Evolutionary conservation across 2,329 filamentous ascomycete genomes (phyloP), one percentile per base, ranked within the genome.

Genomic region (Clonostachys solani): DNA sequence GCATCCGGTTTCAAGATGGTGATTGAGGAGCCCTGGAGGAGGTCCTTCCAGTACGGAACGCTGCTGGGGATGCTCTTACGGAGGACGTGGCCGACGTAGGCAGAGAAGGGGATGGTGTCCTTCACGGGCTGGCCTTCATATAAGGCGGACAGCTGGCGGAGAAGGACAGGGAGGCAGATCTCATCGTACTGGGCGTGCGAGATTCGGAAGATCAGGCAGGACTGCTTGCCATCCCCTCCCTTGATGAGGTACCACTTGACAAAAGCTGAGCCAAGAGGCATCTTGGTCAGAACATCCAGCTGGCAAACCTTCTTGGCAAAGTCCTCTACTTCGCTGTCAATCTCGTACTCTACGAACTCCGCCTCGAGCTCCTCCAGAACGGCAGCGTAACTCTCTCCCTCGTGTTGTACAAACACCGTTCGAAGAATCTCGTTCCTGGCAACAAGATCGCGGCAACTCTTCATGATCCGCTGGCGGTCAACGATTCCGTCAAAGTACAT

Each of bases 171-270:
- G 9, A 87, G 71, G 53, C 79, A 86, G 18, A 87, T 81, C 52
- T 84, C 84, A 52, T 87, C 84, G 57, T 86, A 87, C 54, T 87
- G 83, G 1, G 83, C 80, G 60, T 87, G 84, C 0, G 83, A 86
- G 47, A 87, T 75, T 47, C 83, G 77, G 59, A 85, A 74, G 49
- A 78, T 66, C 13, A 86, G 75, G 43, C 66, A 72, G 34, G 64
- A 69, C 33, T 59, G 52, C 33, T 51, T 55, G 16, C 54, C 56
- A 36, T 58, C 43, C 49, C 50, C 50, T 16, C 56, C 56, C 47
- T 69, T 67, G 40, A 81, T 66, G 41, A 78, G 71, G 53, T 80
- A 74, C 68, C 80, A 83, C 51, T 81, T 80, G 47, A 80, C 72
- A 50, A 84, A 84, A 15, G 78, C 68, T 3, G 81, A 79, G 3